Conservation (phyloP, 2,329 filamentous ascomycete species). For the Aspergillus brunneoviolaceus region DNA sequence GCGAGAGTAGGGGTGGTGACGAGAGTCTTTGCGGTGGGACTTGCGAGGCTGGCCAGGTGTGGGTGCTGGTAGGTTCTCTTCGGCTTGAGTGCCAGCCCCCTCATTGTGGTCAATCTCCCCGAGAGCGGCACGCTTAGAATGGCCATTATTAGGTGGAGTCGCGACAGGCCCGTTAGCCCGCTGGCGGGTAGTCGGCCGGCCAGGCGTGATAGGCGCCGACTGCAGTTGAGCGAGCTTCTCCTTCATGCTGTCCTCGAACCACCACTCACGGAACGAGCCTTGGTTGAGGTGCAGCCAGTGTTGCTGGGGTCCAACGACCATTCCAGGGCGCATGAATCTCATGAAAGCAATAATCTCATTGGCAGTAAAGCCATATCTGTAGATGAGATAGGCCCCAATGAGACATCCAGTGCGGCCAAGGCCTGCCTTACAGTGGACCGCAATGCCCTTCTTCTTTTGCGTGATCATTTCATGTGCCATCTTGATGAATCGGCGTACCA, state of each 20-base stretch:
- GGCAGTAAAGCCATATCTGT: conserved; percentile 93
- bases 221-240: conserved; percentile 73
- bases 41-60: conserved; percentile 96
- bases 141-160: conserved; percentile 78
- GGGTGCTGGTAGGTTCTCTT: conserved; percentile 90
- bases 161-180: conserved; percentile 68
- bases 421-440: conserved; percentile 97
- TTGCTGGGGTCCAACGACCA: conserved; percentile 98
- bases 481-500: conserved; percentile 93
- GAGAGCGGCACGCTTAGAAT: conserved; percentile 77
- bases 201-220: conserved; percentile 57
- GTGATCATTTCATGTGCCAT: conserved; percentile 94
- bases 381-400: conserved; percentile 96
- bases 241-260: conserved; percentile 75
- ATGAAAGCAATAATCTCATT: conserved; percentile 98
- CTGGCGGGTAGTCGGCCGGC: conserved; percentile 57
- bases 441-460: conserved; percentile 85
- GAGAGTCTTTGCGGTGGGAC: conserved; percentile 71
- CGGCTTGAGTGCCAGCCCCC: conserved; percentile 47
- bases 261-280: conserved; percentile 97
- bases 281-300: conserved; percentile 99
- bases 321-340: conserved; percentile 97
- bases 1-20: conserved; percentile 71
- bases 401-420: conserved; percentile 92
- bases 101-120: conserved; percentile 89